A percentile compares a stretch with the other conserved stretches of the same genome.
Evolutionary conservation across 2,329 filamentous ascomycete species (phyloP).

Genomic region (Juglanconis juglandina): DNA sequence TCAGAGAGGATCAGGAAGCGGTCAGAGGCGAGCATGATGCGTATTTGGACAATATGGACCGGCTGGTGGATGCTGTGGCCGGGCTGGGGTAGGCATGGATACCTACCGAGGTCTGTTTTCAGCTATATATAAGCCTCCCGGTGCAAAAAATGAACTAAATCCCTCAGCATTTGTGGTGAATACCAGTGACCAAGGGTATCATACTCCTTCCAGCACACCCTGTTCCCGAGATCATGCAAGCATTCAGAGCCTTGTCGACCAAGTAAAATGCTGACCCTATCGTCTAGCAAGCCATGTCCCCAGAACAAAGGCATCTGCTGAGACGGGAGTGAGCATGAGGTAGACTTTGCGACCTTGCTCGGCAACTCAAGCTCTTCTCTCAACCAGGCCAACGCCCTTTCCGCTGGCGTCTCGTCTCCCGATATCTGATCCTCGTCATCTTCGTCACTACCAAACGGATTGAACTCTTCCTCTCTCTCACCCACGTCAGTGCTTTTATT

Average conservation of each 20-base stretch:
- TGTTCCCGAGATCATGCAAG: too few relatives aligned
- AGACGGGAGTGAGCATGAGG: too few relatives aligned
- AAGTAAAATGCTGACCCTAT: too few relatives aligned
- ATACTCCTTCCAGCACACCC: too few relatives aligned
- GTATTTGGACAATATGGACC: conserved; percentile 25
- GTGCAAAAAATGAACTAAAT: too few relatives aligned
- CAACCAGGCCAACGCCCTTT: neutral
- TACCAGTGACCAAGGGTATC: too few relatives aligned
- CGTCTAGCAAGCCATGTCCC: too few relatives aligned
- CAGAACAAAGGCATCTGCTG: too few relatives aligned
- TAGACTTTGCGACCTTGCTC: neutral
- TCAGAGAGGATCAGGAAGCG: conserved; percentile 40
- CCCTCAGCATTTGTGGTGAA: too few relatives aligned
- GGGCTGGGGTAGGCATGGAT: neutral
- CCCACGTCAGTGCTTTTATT: neutral
- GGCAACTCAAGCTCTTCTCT: neutral
- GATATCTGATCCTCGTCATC: neutral
- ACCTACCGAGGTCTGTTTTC: neutral
- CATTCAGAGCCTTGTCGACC: too few relatives aligned
- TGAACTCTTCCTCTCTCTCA: neutral
- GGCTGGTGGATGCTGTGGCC: conserved; percentile 14
- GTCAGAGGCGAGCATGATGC: conserved; percentile 38
- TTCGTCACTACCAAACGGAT: neutral
- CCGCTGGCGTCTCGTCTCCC: neutral
- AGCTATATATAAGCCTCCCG: too few relatives aligned